Evolutionary conservation across 345 rosid genomes (phyloP).

Genomic region (Passiflora organensis): DNA sequence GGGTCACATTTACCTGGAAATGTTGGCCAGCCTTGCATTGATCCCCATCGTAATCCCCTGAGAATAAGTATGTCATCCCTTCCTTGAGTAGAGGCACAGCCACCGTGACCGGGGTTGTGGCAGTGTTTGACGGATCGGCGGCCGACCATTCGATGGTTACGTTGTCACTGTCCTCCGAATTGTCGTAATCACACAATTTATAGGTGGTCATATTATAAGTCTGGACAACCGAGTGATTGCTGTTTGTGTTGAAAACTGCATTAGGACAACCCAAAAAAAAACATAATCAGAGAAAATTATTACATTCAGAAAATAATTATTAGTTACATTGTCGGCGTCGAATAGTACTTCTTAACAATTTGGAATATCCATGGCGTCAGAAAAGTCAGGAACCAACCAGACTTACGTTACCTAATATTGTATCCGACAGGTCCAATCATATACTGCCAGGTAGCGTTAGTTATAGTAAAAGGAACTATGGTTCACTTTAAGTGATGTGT

Average conservation of each 20-base stretch:
- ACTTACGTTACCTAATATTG: no score
- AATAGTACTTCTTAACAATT: no score
- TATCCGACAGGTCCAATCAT: constrained; percentile 20
- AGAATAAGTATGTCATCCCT: constrained; percentile 73
- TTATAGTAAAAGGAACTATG: neutral
- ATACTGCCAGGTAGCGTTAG: constrained; percentile 11
- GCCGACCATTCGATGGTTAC: constrained; percentile 55
- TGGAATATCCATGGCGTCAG: no score
- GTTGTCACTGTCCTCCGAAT: constrained; percentile 42
- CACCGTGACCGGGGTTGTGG: constrained; percentile 46
- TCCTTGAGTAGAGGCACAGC: constrained; percentile 68
- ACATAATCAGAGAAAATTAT: no score
- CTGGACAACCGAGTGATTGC: constrained; percentile 78
- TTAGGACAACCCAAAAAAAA: neutral
- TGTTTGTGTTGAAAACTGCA: constrained; percentile 91
- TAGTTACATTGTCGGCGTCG: no score
- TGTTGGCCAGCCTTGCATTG: constrained; percentile 70
- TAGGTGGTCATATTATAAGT: constrained; percentile 75
- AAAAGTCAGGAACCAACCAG: no score
- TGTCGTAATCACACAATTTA: constrained; percentile 58
- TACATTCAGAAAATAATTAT: no score
- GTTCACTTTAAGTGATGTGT: neutral
- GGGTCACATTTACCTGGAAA: constrained; percentile 64
- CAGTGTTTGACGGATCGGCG: constrained; percentile 64
- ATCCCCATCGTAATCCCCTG: constrained; percentile 80